Conservation (phyloP, 2,329 filamentous ascomycete species). For the Ciborinia camelliae region DNA sequence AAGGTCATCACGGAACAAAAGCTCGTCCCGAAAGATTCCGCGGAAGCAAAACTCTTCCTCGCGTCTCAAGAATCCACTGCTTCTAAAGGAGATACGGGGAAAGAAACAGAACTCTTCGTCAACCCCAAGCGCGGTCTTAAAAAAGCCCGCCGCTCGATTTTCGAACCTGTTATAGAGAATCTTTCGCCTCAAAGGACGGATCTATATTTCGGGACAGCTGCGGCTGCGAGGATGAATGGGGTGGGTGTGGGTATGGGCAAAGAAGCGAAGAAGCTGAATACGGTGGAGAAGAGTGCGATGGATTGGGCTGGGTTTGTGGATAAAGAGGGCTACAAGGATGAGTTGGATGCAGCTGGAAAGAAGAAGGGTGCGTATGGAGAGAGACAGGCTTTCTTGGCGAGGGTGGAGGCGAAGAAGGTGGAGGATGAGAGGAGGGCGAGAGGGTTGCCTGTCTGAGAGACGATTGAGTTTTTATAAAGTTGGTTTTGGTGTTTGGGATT, state of each 20-base stretch:
- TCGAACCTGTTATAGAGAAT: conserved; percentile 54
- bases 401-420: conserved; percentile 60
- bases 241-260: conserved; percentile 47
- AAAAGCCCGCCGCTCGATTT: conserved; percentile 50
- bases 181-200: conserved; percentile 47
- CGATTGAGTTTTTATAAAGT: background rate
- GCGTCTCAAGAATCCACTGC: conserved; percentile 43
- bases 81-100: conserved; percentile 17
- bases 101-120: conserved; percentile 22
- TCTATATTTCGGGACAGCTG: conserved; percentile 54
- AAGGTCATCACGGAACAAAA: conserved; percentile 71
- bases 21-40: conserved; percentile 60
- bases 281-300: conserved; percentile 69
- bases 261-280: conserved; percentile 62
- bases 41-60: conserved; percentile 63
- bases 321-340: conserved; percentile 67
- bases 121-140: conserved; percentile 37
- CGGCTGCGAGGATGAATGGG: conserved; percentile 16
- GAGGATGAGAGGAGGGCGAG: conserved; percentile 57
- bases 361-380: conserved; percentile 61
- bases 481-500: background rate
- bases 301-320: conserved; percentile 72
- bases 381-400: conserved; percentile 61
- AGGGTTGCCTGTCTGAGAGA: conserved; percentile 25
- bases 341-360: conserved; percentile 61